Conservation (phyloP, 352 stramenopile genomes). For the Phytophthora cryptogea region DNA sequence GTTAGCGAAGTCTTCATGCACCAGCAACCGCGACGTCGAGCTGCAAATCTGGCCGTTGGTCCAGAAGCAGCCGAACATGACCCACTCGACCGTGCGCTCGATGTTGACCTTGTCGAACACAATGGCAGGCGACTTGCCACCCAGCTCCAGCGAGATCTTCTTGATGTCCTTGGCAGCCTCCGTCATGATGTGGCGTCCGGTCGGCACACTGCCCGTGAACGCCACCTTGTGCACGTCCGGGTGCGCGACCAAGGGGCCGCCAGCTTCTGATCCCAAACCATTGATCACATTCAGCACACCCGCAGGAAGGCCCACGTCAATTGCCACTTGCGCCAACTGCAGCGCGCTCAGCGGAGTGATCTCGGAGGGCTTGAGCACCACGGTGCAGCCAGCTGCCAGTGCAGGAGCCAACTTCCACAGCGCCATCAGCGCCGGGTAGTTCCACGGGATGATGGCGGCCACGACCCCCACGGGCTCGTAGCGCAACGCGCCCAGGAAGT, state of each 20-base stretch:
- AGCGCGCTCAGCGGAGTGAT: constrained; percentile 92
- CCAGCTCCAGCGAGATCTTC: constrained; percentile 42
- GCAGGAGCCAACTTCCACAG: constrained; percentile 85
- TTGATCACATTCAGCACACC: constrained; percentile 77
- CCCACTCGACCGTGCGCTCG: constrained; percentile 80
- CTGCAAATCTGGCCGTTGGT: constrained; percentile 86
- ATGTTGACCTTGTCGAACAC: constrained; percentile 80
- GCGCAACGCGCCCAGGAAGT: constrained; percentile 51
- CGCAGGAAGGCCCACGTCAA: constrained; percentile 59
- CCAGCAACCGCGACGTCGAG: constrained; percentile 71
- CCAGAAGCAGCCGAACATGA: constrained; percentile 45
- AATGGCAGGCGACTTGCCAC: constrained; percentile 90
- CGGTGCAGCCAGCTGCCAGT: constrained; percentile 93
- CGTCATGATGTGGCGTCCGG: constrained; percentile 24
- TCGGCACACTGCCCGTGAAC: constrained; percentile 31
- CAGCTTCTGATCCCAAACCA: constrained; percentile 63
- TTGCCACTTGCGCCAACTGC: constrained; percentile 63
- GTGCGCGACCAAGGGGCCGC: constrained; percentile 66
- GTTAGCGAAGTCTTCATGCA: constrained; percentile 72
- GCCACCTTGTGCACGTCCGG: constrained; percentile 38
- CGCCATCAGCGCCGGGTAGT: constrained; percentile 52
- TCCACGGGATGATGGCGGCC: constrained; percentile 62
- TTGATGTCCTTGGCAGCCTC: constrained; percentile 32
- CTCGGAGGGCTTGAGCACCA: constrained; percentile 60
- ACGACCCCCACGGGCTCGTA: constrained; percentile 77